A percentile compares a stretch with the other conserved stretches of the same genome.
phyloP scores from a whole-genome alignment of 164 flowering plant genomes.

The Chimonanthus salicifolius region DNA sequence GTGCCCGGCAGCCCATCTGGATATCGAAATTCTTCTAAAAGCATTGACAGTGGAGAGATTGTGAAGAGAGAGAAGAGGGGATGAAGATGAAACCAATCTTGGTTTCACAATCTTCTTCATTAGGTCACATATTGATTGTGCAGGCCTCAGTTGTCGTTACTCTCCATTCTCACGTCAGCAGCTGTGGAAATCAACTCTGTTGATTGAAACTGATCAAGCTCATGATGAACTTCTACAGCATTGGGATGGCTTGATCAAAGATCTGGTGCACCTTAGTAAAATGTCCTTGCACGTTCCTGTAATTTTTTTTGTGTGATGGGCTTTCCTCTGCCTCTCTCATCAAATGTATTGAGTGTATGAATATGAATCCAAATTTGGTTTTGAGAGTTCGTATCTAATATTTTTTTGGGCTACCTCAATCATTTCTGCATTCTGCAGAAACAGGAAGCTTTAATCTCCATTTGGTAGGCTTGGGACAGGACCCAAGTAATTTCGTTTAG shows the following conservation, averaged over 20 bases:
- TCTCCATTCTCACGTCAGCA: neutral
- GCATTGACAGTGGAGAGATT: conserved; percentile 13
- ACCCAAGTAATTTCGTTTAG: no score
- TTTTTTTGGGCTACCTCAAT: conserved; percentile 2
- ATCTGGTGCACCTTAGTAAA: neutral
- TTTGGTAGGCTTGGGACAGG: no score
- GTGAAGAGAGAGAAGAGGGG: neutral
- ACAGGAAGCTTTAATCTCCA: no score
- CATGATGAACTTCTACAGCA: neutral
- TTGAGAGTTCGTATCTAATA: conserved; percentile 3
- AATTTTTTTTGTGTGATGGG: conserved; percentile 1
- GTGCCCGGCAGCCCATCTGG: conserved; percentile 42
- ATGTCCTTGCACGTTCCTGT: neutral
- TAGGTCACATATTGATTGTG: neutral
- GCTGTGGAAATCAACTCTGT: neutral
- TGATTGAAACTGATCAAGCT: neutral
- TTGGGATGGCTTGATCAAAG: neutral
- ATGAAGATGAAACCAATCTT: neutral
- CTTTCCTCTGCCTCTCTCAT: neutral
- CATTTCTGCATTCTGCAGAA: neutral
- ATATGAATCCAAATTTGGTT: conserved; percentile 15
- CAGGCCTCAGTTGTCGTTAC: neutral
- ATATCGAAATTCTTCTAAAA: conserved; percentile 26
- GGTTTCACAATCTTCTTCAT: neutral
- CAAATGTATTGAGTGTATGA: conserved; percentile 12